Evolutionary conservation across 176 grass and related monocot genomes (phyloP).

Genomic region (Eragrostis curvula): DNA sequence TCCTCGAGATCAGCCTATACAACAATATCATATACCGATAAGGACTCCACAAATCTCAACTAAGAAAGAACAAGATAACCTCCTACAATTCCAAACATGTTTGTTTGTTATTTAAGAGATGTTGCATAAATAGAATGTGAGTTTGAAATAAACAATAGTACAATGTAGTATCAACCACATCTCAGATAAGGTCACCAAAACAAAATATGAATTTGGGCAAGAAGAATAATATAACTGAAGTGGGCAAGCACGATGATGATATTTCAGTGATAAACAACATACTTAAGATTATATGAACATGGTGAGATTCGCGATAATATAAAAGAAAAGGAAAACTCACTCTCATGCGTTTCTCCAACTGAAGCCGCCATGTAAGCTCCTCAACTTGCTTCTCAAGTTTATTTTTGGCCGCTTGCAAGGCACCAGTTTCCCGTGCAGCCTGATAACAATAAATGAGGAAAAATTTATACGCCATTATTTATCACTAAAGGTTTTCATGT

Average conservation of each 20-base stretch:
- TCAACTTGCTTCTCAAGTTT: slow-evolving; percentile 98
- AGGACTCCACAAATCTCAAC: neutral
- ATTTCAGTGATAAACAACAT: slow-evolving; percentile 14
- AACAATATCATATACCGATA: slow-evolving; percentile 23
- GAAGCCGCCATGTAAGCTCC: slow-evolving; percentile 88
- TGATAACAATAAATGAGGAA: slow-evolving; percentile 43
- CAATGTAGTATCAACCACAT: neutral
- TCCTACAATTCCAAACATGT: neutral
- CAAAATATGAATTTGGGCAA: neutral
- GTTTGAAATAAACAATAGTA: slow-evolving; percentile 8
- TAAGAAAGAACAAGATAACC: slow-evolving; percentile 25
- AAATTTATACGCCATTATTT: slow-evolving; percentile 32
- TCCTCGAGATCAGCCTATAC: slow-evolving; percentile 87
- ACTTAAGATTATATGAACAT: slow-evolving; percentile 9
- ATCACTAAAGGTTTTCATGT: neutral
- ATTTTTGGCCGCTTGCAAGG: slow-evolving; percentile 96
- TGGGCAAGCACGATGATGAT: slow-evolving; percentile 4
- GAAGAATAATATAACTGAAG: neutral
- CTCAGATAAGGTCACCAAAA: neutral
- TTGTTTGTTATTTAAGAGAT: slow-evolving; percentile 7
- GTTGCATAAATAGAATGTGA: neutral
- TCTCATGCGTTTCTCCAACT: slow-evolving; percentile 92
- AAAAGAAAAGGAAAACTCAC: slow-evolving; percentile 57
- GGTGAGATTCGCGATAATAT: neutral
- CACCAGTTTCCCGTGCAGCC: slow-evolving; percentile 97